These are phyloP conservation scores for Microglena sp. DNA, from an alignment of 139 green algal species.

Conservation along the genomic window DNA sequence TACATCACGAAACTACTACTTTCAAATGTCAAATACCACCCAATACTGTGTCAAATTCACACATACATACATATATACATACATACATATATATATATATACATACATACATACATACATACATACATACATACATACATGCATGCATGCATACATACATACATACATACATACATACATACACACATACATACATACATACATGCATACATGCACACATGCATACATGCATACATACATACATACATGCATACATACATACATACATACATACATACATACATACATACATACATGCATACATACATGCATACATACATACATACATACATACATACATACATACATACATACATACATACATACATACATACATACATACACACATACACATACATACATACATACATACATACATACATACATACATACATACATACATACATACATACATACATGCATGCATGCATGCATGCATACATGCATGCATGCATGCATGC, in stretches of 20 bases:
- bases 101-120: no score
- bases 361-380: constrained; percentile 1
- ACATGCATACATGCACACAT: constrained; percentile 10
- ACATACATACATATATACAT: constrained; percentile 15
- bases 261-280: no score
- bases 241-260: neutral
- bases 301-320: no score
- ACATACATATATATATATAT: no score
- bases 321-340: neutral
- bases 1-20: constrained; percentile 82
- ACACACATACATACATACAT: neutral
- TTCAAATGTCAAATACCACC: constrained; percentile 46
- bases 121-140: constrained; percentile 23
- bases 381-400: neutral
- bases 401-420: no score
- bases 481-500: no score
- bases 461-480: no score
- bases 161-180: neutral
- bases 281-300: no score
- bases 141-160: constrained; percentile 15
- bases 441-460: no score
- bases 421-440: no score
- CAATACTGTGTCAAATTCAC: neutral
- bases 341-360: neutral
- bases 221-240: neutral